Conservation (phyloP, 495 filamentous ascomycete genomes). For the Lineolata rhizophorae region DNA sequence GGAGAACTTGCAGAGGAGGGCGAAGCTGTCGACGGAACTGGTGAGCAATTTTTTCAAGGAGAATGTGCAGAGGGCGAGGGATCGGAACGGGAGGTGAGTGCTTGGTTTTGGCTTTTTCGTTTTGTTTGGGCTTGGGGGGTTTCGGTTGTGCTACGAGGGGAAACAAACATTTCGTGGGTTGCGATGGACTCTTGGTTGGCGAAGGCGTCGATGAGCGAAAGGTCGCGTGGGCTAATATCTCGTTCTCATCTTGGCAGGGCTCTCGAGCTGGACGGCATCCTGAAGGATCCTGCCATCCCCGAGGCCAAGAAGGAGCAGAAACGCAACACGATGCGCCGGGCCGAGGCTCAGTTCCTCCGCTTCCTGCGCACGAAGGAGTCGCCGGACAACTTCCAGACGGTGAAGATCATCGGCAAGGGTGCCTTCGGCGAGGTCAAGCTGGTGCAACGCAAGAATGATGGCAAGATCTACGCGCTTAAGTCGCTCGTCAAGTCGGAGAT, state of each 20-base stretch:
- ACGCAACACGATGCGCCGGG: slow-evolving; percentile 52
- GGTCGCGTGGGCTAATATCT: no score
- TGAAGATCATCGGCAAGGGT: slow-evolving; percentile 97
- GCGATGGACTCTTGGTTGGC: no score
- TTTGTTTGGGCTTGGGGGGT: no score
- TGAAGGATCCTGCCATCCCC: slow-evolving; percentile 49
- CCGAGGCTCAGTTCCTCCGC: slow-evolving; percentile 78
- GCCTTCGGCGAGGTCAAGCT: slow-evolving; percentile 96
- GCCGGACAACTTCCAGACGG: slow-evolving; percentile 78
- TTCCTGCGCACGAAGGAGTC: slow-evolving; percentile 84
- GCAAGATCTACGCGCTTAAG: slow-evolving; percentile 95
- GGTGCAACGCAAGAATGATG: slow-evolving; percentile 87
- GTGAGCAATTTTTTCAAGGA: slow-evolving; percentile 88
- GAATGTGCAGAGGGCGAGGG: slow-evolving; percentile 75
- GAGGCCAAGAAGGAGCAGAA: slow-evolving; percentile 56
- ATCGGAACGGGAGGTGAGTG: slow-evolving; percentile 70
- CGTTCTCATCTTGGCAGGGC: no score
- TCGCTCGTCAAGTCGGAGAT: slow-evolving; percentile 96
- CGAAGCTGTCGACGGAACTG: slow-evolving; percentile 26
- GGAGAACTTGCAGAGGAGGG: slow-evolving; percentile 16
- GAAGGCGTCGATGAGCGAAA: no score
- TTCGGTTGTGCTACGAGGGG: no score
- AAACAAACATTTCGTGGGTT: no score
- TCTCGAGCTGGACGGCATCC: slow-evolving; percentile 67
- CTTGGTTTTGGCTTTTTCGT: no score